Percentiles rank a stretch among this genome's conserved stretches.
These are phyloP conservation scores for Cordyceps pruinosa DNA, from an alignment of 2,329 filamentous ascomycete genomes.

Conservation along the genomic window DNA sequence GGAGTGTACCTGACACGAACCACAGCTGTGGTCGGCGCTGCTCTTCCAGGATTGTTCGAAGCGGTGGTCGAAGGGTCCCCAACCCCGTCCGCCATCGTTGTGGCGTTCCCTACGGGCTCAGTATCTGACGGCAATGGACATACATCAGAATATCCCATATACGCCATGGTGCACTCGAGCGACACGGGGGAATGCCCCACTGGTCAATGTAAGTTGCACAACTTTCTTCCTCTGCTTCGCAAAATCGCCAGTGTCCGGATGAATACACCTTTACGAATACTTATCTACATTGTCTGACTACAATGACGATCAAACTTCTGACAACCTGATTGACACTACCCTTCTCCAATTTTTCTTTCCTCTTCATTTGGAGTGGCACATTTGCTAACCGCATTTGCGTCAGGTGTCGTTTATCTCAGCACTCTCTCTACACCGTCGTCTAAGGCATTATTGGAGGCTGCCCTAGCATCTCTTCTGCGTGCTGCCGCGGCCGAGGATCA, in stretches of 20 bases:
- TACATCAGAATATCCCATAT: conserved; percentile 41
- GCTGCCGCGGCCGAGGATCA: conserved; percentile 25
- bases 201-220: conserved; percentile 73
- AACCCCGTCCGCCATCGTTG: conserved; percentile 63
- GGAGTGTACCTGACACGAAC: conserved; percentile 46
- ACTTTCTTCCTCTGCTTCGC: conserved; percentile 12
- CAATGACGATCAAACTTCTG: conserved; percentile 84
- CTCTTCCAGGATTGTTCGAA: conserved; percentile 62
- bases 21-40: conserved; percentile 62
- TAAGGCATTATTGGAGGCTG: conserved; percentile 29
- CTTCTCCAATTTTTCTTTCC: conserved; percentile 16
- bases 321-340: conserved; percentile 67
- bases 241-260: conserved; percentile 59
- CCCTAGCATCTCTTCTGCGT: conserved; percentile 36
- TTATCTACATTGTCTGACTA: conserved; percentile 99
- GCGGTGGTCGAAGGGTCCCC: conserved; percentile 67
- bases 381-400: conserved; percentile 26
- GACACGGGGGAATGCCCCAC: conserved; percentile 87
- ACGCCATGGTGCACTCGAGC: conserved; percentile 68
- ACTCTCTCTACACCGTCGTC: conserved; percentile 31
- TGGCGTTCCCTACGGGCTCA: conserved; percentile 55
- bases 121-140: conserved; percentile 28
- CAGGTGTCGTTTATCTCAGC: conserved; percentile 30
- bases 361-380: conserved; percentile 8
- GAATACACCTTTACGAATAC: conserved; percentile 72